Evolutionary conservation across 768 basidiomycete genomes (phyloP), one percentile per base, ranked within the genome.

Genomic region (Leccinum boreale): DNA sequence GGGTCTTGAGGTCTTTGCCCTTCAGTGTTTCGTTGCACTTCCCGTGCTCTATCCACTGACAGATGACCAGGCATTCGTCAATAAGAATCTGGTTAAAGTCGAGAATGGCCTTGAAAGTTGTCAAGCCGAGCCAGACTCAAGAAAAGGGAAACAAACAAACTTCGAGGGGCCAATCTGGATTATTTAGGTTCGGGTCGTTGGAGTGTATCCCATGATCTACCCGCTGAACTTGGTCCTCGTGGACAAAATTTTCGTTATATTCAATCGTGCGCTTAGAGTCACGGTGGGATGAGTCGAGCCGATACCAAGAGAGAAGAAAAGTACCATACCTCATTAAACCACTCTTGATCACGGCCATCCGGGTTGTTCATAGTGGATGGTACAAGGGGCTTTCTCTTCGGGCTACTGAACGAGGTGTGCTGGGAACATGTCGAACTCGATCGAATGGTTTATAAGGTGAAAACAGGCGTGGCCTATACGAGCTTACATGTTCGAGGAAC

Each of bases 161-260:
- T 36, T 12, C 0, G 0, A 7, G 0, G 5, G 31, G 4, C 63
- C 63, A 63, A 4, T 31, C 4, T 21, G 4, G 12, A 23, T 35
- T 35, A 19, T 42, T n/a, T 17, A 0, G 2, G 1, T 35, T 35
- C 35, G 35, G 35, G 35, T 35, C n/a, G 24, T 52, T 47, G 50
- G 66, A 67, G 31, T 1, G 4, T 6, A 19, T n/a, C 11, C 46
- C 51, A 3, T 53, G 17, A 29, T 29, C 7, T 0, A 17, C 0
- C 66, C 65, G 68, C 0, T 33, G 26, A 10, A 62, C 24, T 1
- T 21, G 36, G 3, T 1, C 33, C 23, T 65, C 57, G 2, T 56
- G 46, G 4, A 67, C 45, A 28, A 29, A 0, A 24, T 12, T 0
- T 7, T 21, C 42, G 11, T 44, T 44, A 5, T 21, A 9, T 9